These are phyloP conservation scores for Fusarium irregulare DNA, from an alignment of 2,329 filamentous ascomycete species.

Conservation along the genomic window DNA sequence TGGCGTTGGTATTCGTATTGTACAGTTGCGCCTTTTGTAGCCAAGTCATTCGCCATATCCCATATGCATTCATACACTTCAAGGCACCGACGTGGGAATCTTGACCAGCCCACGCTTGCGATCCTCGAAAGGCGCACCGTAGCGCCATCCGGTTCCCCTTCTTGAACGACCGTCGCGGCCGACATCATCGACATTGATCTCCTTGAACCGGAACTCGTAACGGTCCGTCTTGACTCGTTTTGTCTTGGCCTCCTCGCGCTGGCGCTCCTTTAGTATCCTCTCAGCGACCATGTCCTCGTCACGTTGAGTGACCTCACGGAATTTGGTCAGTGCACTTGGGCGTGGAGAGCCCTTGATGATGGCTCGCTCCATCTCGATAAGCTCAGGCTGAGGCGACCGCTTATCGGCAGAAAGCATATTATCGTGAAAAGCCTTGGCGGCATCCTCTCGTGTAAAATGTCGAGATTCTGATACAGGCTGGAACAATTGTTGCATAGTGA, in stretches of 20 bases:
- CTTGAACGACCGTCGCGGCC: conserved; percentile 65
- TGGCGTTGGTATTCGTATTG: conserved; percentile 43
- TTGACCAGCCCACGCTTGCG: conserved; percentile 73
- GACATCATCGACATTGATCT: conserved; percentile 67
- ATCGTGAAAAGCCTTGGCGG: conserved; percentile 72
- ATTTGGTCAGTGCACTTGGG: conserved; percentile 54
- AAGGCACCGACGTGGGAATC: conserved; percentile 73
- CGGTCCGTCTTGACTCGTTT: conserved; percentile 62
- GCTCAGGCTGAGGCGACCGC: conserved; percentile 71
- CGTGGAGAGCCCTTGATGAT: conserved; percentile 52
- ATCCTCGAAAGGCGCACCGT: conserved; percentile 72
- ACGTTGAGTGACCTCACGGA: conserved; percentile 57
- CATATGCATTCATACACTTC: conserved; percentile 44
- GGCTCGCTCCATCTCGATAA: conserved; percentile 67
- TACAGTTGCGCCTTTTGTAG: conserved; percentile 41
- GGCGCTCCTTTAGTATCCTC: conserved; percentile 48
- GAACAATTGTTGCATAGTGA: conserved; percentile 73
- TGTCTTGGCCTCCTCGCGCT: conserved; percentile 55
- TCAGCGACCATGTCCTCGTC: conserved; percentile 56
- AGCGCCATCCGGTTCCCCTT: conserved; percentile 69
- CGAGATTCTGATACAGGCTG: conserved; percentile 72
- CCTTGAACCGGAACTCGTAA: conserved; percentile 72
- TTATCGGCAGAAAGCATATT: conserved; percentile 69
- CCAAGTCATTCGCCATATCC: conserved; percentile 14
- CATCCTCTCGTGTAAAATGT: conserved; percentile 72